These are phyloP conservation scores for Cylindricascospora bacillispora DNA, from an alignment of 1,139 yeast species.

Conservation along the genomic window DNA sequence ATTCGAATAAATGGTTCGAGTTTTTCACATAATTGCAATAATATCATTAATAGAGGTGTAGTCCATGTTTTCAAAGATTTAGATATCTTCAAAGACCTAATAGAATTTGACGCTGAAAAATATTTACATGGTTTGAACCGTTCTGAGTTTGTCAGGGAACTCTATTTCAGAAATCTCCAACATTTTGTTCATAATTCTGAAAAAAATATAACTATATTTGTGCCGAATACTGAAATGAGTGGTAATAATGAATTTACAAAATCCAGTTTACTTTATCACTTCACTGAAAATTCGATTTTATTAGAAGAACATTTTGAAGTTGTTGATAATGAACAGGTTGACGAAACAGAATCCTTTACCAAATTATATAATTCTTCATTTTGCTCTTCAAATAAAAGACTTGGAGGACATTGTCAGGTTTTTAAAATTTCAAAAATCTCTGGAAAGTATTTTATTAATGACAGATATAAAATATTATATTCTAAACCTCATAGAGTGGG, in stretches of 20 bases:
- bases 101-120: conserved; percentile 54
- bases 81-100: conserved; percentile 27
- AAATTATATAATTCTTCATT: conserved; percentile 35
- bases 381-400: conserved; percentile 28
- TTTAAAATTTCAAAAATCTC: conserved; percentile 30
- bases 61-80: conserved; percentile 41
- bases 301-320: conserved; percentile 14
- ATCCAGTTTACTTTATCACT: conserved; percentile 51
- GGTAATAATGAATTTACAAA: conserved; percentile 29
- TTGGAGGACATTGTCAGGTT: conserved; percentile 37
- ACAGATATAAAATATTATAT: conserved; percentile 35
- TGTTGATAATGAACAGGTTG: conserved; percentile 13
- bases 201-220: conserved; percentile 46
- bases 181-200: conserved; percentile 43
- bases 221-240: conserved; percentile 29
- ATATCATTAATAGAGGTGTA: conserved; percentile 46
- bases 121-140: conserved; percentile 61
- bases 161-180: conserved; percentile 48
- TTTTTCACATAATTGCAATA: conserved; percentile 29
- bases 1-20: conserved; percentile 20
- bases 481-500: conserved; percentile 36
- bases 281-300: conserved; percentile 37
- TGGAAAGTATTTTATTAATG: conserved; percentile 34
- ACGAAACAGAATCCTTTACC: conserved; percentile 5
- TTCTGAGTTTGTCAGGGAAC: conserved; percentile 54